Evolutionary conservation across 441 rosid genomes (phyloP).

Genomic region (Cnidoscolus chayamansa): DNA sequence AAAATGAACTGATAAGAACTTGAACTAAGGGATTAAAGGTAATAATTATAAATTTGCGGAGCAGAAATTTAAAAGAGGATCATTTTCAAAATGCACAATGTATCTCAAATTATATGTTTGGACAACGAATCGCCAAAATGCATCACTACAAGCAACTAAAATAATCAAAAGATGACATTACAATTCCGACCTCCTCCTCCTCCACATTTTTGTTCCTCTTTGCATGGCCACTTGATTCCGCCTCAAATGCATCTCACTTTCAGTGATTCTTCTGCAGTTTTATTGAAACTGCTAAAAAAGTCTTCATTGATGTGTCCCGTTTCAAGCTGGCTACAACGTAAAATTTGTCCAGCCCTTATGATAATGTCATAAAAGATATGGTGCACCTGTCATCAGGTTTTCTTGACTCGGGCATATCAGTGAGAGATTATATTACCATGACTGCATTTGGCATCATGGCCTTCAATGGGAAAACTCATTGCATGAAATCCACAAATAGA

Average conservation of each 20-base stretch:
- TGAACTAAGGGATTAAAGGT: not conserved
- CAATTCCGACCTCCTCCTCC: not conserved
- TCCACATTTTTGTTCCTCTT: not conserved
- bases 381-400: not conserved
- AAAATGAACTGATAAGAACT: not conserved
- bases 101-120: not conserved
- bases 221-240: not conserved
- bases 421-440: not conserved
- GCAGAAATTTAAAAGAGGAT: too few relatives aligned
- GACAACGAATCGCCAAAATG: not conserved
- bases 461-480: conserved; percentile 17
- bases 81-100: not conserved
- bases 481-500: conserved; percentile 22
- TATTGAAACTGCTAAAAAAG: not conserved
- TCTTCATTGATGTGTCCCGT: not conserved
- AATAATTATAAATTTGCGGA: not conserved
- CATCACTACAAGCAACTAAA: conserved; percentile 1
- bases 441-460: conserved; percentile 14
- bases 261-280: not conserved
- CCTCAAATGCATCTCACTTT: not conserved
- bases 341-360: conserved; percentile 9
- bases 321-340: conserved; percentile 4
- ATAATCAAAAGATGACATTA: not conserved
- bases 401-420: not conserved
- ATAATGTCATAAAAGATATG: not conserved